These are phyloP conservation scores for Fusarium xylarioides DNA, from an alignment of 2,329 filamentous ascomycete genomes.

Conservation along the genomic window DNA sequence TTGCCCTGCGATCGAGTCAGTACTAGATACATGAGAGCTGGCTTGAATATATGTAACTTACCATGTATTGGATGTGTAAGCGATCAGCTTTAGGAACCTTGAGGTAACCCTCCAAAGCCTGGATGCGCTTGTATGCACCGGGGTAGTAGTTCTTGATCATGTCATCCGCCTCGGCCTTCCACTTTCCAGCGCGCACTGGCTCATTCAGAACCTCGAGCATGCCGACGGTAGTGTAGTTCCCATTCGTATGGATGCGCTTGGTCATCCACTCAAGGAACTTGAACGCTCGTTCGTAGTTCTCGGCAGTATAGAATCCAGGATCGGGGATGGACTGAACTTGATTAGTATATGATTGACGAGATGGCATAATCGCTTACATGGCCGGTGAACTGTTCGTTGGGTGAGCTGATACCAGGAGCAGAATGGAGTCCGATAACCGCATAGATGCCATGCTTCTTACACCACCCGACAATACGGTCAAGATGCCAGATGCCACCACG, in stretches of 20 bases:
- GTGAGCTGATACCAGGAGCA: slow-evolving; percentile 33
- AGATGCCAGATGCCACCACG: slow-evolving; percentile 39
- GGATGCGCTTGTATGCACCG: slow-evolving; percentile 50
- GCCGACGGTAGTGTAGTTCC: slow-evolving; percentile 63
- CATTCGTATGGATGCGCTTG: slow-evolving; percentile 58
- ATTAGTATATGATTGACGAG: accelerated
- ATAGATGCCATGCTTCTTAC: slow-evolving; percentile 35
- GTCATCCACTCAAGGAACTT: slow-evolving; percentile 66
- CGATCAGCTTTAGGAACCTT: slow-evolving; percentile 52
- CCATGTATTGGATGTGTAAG: slow-evolving; percentile 63
- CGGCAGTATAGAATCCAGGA: slow-evolving; percentile 64
- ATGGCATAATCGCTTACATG: slow-evolving; percentile 23
- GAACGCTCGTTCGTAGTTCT: slow-evolving; percentile 64
- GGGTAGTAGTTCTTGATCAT: slow-evolving; percentile 43
- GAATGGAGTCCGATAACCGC: slow-evolving; percentile 42
- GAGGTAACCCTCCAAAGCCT: slow-evolving; percentile 56
- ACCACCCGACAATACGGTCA: slow-evolving; percentile 42
- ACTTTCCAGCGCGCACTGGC: slow-evolving; percentile 49
- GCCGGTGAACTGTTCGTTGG: slow-evolving; percentile 40
- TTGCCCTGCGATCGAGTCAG: background rate
- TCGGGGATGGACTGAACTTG: background rate
- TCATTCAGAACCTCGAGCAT: slow-evolving; percentile 69
- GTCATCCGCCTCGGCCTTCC: slow-evolving; percentile 25
- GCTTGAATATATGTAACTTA: background rate
- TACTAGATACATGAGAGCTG: accelerated